A percentile compares a stretch with the other conserved stretches of the same genome.
phyloP scores from a whole-genome alignment of 1,139 yeast species.

The Arxiozyma bovina region DNA sequence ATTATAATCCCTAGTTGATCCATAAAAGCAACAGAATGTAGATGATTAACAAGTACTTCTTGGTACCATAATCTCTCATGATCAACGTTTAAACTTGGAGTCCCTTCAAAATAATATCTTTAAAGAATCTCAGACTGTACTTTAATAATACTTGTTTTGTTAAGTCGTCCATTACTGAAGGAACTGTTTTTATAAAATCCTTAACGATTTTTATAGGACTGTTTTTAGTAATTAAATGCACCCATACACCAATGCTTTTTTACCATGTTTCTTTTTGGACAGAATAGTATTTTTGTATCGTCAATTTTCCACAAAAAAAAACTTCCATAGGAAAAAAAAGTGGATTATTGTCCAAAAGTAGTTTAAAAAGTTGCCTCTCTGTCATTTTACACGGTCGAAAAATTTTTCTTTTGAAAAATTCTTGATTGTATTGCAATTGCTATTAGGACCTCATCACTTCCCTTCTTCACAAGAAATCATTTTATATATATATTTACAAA shows the following conservation, averaged over 20 bases:
- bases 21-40: neutral
- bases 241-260: neutral
- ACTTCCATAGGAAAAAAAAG: neutral
- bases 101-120: neutral
- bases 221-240: neutral
- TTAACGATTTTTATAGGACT: neutral
- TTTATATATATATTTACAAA: too few species aligned
- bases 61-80: neutral
- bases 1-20: too few species aligned
- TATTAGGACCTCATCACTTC: neutral
- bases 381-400: neutral
- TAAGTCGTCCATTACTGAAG: too few species aligned
- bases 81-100: too few species aligned
- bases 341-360: neutral
- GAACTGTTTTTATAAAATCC: too few species aligned
- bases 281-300: neutral
- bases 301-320: too few species aligned
- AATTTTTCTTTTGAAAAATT: neutral
- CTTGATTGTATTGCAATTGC: neutral
- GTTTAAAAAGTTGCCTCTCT: neutral
- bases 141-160: too few species aligned
- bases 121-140: too few species aligned
- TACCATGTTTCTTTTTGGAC: neutral
- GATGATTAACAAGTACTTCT: too few species aligned
- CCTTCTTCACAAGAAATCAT: neutral